Base-by-base conservation (phyloP, 2,329 filamentous ascomycete genomes). In the Allantophomopsis cytisporea region DNA sequence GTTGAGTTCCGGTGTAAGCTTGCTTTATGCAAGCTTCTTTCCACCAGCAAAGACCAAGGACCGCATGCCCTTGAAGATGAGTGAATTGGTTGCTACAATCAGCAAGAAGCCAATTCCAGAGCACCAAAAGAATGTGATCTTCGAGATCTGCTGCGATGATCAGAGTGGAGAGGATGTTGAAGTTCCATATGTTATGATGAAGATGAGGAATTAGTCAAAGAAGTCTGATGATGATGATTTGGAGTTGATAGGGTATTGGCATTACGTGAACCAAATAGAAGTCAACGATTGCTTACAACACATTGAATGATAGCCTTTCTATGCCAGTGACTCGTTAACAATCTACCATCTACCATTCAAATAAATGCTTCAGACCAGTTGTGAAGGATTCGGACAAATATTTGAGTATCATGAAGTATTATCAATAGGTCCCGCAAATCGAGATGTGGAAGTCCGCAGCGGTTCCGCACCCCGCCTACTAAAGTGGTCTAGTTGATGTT, bases 1-100 rank as follows among this genome's bases (percentile, higher is more conserved):
- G 89, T 71, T 98, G 54, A 94, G 86, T 68, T 94, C 87, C n/a
- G 91, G 89, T 2, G 89, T 96, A 47, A 95, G 87, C 61, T 65
- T 98, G 54, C 66, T 98, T 35, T 98, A 95, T 54, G 89, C 91
- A 14, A 82, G 79, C 52, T 98, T 98, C 73, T 94, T 93, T 64
- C 79, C 83, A 2, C 71, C 80, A 0, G 61, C 67, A 14, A 82
- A 82, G 39, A 68, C 87, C 42, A 88, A 87, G 71, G 88, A 95
- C 47, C 75, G 88, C 46, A 69, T 86, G 54, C 66, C 64, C 12
- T 69, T 95, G 62, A 94, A 87, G 64, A 73, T 96, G 62, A 94
- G 85, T 63, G 69, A 89, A 56, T 70, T 98, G 37, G 81, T 94
- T 5, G 85, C 89, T 63, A 76, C 74, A 35, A 83, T 98, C 46